Evolutionary conservation across 2,329 filamentous ascomycete species (phyloP).

Genomic region (Pseudocercospora crystallina): DNA sequence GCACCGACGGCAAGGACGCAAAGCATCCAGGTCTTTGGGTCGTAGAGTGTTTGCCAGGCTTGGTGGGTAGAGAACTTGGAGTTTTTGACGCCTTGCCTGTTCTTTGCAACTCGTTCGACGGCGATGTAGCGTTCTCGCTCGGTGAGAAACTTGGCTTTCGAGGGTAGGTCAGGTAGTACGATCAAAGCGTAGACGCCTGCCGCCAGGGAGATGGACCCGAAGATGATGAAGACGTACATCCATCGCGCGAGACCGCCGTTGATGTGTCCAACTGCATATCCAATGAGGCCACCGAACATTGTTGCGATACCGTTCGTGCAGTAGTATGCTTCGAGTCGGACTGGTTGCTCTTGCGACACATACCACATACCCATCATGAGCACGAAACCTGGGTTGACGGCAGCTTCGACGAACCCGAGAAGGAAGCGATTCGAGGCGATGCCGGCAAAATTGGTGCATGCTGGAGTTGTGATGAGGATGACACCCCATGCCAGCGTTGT

Average conservation of each 20-base stretch:
- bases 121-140: conserved; percentile 35
- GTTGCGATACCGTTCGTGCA: conserved; percentile 61
- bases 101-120: conserved; percentile 53
- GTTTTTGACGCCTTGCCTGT: conserved; percentile 58
- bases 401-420: conserved; percentile 38
- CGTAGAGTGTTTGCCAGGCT: conserved; percentile 49
- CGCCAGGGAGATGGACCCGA: conserved; percentile 40
- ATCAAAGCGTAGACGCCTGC: conserved; percentile 39
- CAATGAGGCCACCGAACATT: conserved; percentile 61
- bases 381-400: conserved; percentile 39
- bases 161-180: conserved; percentile 19
- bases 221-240: conserved; percentile 62
- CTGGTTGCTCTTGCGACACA: conserved; percentile 47
- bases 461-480: conserved; percentile 43
- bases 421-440: conserved; percentile 40
- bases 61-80: conserved; percentile 42
- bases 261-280: conserved; percentile 62
- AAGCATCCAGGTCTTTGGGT: conserved; percentile 61
- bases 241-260: conserved; percentile 50
- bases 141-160: conserved; percentile 19
- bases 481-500: conserved; percentile 45
- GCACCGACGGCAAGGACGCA: conserved; percentile 56
- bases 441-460: conserved; percentile 41
- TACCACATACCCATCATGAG: conserved; percentile 41
- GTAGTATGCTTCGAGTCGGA: conserved; percentile 58